A percentile compares a stretch with the other conserved stretches of the same genome.
Evolutionary conservation across 148 eudicot genomes (phyloP).

Genomic region (Amaranthus cruentus): DNA sequence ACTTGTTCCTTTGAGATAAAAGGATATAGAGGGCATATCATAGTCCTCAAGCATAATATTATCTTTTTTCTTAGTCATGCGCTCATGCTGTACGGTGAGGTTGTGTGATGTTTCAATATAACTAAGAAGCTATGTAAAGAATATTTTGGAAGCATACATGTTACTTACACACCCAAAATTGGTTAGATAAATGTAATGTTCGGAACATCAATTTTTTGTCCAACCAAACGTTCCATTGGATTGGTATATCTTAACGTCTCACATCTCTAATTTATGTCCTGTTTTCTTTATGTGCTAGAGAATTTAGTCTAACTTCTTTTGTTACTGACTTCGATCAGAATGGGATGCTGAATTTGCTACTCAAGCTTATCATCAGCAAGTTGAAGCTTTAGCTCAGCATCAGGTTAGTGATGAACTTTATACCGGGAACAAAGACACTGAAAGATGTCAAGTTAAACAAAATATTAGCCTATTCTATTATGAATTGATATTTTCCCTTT

Average conservation of each 20-base stretch:
- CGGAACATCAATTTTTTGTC: background rate
- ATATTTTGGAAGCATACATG: background rate
- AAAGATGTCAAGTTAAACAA: background rate
- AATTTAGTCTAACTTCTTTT: background rate
- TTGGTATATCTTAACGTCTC: background rate
- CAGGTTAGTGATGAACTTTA: conserved; percentile 47
- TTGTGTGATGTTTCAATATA: background rate
- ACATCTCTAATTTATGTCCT: background rate
- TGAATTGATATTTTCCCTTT: conserved; percentile 15
- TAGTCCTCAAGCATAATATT: too few species aligned
- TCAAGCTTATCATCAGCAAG: conserved; percentile 84
- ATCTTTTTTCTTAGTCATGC: background rate
- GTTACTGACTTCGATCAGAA: conserved; percentile 35
- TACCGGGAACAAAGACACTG: background rate
- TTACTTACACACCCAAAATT: background rate
- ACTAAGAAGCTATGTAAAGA: background rate
- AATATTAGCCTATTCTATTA: background rate
- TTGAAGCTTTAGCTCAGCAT: conserved; percentile 87
- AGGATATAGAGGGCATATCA: too few species aligned
- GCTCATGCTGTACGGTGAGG: too few species aligned
- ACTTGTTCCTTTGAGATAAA: too few species aligned
- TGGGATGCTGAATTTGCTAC: conserved; percentile 99
- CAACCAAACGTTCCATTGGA: background rate
- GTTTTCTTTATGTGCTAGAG: background rate
- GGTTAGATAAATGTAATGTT: background rate